Evolutionary conservation across 2,329 filamentous ascomycete genomes (phyloP).

Genomic region (Penicillium sp.): DNA sequence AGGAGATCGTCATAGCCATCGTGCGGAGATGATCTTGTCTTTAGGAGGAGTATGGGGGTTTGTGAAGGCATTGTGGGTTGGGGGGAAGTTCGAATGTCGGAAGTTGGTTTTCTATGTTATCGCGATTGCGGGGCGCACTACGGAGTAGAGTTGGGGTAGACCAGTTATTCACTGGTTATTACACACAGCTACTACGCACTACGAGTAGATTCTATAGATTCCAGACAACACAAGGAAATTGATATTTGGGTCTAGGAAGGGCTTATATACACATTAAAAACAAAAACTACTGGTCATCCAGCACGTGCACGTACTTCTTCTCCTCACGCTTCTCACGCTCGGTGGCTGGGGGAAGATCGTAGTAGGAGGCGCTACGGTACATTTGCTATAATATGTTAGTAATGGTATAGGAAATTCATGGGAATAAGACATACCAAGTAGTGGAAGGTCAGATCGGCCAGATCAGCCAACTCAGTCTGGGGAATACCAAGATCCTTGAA

Average conservation of each 20-base stretch:
- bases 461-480: slow-evolving; percentile 68
- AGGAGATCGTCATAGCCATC: slow-evolving; percentile 50
- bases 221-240: slow-evolving; percentile 34
- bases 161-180: neutral
- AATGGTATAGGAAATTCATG: neutral
- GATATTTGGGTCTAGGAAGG: slow-evolving; percentile 35
- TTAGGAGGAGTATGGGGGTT: slow-evolving; percentile 47
- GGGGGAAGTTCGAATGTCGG: neutral
- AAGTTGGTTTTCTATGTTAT: neutral
- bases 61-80: slow-evolving; percentile 6
- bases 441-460: slow-evolving; percentile 84
- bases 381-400: slow-evolving; percentile 63
- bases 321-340: slow-evolving; percentile 94
- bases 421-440: slow-evolving; percentile 71
- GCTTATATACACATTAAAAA: slow-evolving; percentile 43
- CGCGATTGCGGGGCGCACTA: slow-evolving; percentile 14
- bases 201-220: neutral
- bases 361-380: slow-evolving; percentile 84
- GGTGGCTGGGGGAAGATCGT: slow-evolving; percentile 90
- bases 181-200: neutral
- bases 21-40: slow-evolving; percentile 47
- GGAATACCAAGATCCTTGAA: slow-evolving; percentile 85
- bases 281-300: slow-evolving; percentile 71
- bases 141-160: neutral
- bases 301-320: slow-evolving; percentile 93